A percentile compares a stretch with the other conserved stretches of the same genome.
Evolutionary conservation across 148 eudicot species (phyloP).

Genomic region (Rhododendron mucronatum): DNA sequence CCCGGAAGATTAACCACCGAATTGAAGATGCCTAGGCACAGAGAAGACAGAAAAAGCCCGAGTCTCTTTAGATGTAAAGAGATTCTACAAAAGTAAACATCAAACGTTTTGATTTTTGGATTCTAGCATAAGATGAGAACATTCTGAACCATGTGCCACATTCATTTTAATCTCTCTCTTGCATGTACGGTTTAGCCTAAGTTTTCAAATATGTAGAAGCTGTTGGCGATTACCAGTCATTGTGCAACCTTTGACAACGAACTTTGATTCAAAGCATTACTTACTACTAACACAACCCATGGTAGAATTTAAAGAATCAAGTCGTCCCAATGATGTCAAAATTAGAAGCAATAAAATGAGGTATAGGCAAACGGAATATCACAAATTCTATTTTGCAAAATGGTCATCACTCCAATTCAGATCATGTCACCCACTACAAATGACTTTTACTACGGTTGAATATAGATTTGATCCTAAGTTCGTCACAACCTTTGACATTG

Average conservation of each 20-base stretch:
- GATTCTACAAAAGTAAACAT: background rate
- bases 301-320: background rate
- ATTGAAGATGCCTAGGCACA: background rate
- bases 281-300: background rate
- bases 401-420: background rate
- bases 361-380: background rate
- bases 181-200: background rate
- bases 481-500: background rate
- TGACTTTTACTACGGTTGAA: background rate
- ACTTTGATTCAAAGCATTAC: conserved; percentile 1
- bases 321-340: background rate
- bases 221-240: background rate
- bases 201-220: background rate
- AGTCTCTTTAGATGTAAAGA: background rate
- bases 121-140: background rate
- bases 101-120: background rate
- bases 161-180: background rate
- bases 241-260: background rate
- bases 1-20: background rate
- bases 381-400: background rate
- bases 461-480: background rate
- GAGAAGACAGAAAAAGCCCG: background rate
- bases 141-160: background rate
- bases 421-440: background rate
- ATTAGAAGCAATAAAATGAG: background rate